phyloP scores from a whole-genome alignment of 495 filamentous ascomycete species.

The Podospora tetraspora region DNA sequence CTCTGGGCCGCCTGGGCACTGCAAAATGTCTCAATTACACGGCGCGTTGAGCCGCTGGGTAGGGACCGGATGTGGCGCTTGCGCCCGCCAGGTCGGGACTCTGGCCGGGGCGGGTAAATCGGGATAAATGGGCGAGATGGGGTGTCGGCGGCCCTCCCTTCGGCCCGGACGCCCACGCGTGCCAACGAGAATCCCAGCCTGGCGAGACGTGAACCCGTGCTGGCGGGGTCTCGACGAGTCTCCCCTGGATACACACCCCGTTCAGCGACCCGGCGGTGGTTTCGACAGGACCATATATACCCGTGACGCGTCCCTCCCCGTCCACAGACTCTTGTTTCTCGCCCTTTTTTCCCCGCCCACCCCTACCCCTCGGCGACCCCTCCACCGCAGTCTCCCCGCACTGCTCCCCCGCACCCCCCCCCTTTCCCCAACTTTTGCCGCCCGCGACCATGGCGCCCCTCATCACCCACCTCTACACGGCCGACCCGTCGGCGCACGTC shows the following conservation, averaged over 20 bases:
- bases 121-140: constrained; percentile 40
- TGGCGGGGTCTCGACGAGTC: not conserved
- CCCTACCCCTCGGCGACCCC: not conserved
- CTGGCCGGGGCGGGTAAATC: constrained; percentile 41
- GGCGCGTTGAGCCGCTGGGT: constrained; percentile 14
- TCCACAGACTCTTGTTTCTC: not conserved
- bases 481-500: constrained; percentile 62
- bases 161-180: constrained; percentile 24
- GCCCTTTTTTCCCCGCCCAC: not conserved
- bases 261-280: not conserved
- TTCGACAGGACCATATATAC: not conserved
- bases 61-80: constrained; percentile 5
- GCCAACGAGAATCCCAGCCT: not conserved
- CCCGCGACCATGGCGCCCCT: constrained; percentile 40
- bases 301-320: not conserved
- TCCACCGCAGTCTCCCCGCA: constrained; percentile 1
- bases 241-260: not conserved
- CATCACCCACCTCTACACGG: constrained; percentile 64
- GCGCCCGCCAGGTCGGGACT: constrained; percentile 12
- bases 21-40: not conserved
- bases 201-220: not conserved
- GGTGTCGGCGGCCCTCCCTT: constrained; percentile 9
- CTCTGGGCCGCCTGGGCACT: constrained; percentile 4
- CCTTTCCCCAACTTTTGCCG: constrained; percentile 2
- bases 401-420: constrained; percentile 1